Conservation (phyloP, 345 rosid species). For the Eucalyptus brandiana region DNA sequence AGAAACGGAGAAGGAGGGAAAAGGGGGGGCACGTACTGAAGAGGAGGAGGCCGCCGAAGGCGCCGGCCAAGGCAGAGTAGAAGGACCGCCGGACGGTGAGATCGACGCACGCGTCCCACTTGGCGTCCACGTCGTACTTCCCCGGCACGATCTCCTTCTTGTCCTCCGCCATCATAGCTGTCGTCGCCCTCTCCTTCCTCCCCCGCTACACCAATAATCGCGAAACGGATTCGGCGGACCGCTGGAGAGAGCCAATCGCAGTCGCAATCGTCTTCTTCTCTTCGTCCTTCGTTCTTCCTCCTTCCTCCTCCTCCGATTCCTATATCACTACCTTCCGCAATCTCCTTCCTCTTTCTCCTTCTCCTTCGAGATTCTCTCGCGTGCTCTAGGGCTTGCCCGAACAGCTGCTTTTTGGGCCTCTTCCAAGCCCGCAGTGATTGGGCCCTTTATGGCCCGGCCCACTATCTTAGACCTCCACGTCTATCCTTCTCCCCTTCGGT, state of each 20-base stretch:
- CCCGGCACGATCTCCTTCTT: slow-evolving; percentile 14
- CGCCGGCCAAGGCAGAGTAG: slow-evolving; percentile 79
- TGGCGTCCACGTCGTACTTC: slow-evolving; percentile 48
- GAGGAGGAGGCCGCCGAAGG: slow-evolving; percentile 71
- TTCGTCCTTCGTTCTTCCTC: too few species aligned
- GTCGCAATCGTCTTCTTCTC: not conserved
- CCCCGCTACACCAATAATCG: not conserved
- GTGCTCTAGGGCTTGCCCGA: not conserved
- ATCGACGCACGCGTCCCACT: slow-evolving; percentile 92
- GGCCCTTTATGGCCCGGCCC: not conserved
- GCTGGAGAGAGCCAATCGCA: not conserved
- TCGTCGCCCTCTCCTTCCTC: not conserved
- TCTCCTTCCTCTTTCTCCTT: not conserved
- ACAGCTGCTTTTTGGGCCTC: not conserved
- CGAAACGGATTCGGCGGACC: not conserved
- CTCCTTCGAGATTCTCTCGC: not conserved
- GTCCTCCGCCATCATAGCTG: not conserved
- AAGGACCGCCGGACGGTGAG: slow-evolving; percentile 73
- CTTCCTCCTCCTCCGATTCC: not conserved
- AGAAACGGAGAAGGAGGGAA: not conserved
- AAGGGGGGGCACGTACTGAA: slow-evolving; percentile 51
- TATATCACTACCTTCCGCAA: not conserved
- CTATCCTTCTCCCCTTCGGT: too few species aligned
- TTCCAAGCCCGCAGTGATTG: not conserved
- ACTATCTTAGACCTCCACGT: too few species aligned